A percentile compares a stretch with the other conserved stretches of the same genome.
Evolutionary conservation across 768 basidiomycete species (phyloP).

Genomic region (Heimioporus sp.): DNA sequence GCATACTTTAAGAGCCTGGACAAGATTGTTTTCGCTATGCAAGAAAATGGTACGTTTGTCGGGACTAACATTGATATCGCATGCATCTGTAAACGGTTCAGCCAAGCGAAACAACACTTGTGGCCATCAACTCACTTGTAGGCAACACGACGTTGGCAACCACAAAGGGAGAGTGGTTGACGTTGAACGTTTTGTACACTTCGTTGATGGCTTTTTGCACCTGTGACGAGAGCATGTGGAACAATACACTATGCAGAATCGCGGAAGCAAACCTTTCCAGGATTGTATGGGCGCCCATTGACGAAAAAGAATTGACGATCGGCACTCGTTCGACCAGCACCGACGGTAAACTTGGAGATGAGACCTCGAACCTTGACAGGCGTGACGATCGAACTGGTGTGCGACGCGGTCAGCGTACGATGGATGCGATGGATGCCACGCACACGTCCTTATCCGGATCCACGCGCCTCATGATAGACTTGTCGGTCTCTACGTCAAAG

Average conservation of each 20-base stretch:
- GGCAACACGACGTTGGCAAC: constrained; percentile 49
- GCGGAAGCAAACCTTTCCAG: constrained; percentile 1
- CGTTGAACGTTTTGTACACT: constrained; percentile 1
- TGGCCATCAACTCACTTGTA: constrained; percentile 48
- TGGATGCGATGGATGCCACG: constrained; percentile 2
- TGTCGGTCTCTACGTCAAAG: constrained; percentile 70
- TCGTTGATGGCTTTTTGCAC: constrained; percentile 7
- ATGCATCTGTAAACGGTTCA: constrained; percentile 50
- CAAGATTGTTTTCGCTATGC: constrained; percentile 80
- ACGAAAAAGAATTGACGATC: constrained; percentile 94
- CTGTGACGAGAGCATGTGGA: background rate
- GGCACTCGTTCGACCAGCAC: constrained; percentile 70
- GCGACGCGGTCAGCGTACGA: background rate
- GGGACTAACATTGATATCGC: constrained; percentile 93
- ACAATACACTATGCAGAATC: background rate
- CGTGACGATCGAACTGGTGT: constrained; percentile 23
- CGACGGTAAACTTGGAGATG: constrained; percentile 77
- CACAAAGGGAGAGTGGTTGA: constrained; percentile 49
- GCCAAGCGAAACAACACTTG: background rate
- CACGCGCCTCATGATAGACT: constrained; percentile 24
- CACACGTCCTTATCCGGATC: constrained; percentile 20
- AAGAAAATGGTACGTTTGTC: constrained; percentile 96
- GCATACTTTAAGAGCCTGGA: constrained; percentile 73
- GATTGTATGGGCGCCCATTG: constrained; percentile 80
- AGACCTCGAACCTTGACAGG: constrained; percentile 68